These are phyloP conservation scores for Emmonsiellopsis sp. DNA, from an alignment of 2,329 filamentous ascomycete species.

Conservation along the genomic window DNA sequence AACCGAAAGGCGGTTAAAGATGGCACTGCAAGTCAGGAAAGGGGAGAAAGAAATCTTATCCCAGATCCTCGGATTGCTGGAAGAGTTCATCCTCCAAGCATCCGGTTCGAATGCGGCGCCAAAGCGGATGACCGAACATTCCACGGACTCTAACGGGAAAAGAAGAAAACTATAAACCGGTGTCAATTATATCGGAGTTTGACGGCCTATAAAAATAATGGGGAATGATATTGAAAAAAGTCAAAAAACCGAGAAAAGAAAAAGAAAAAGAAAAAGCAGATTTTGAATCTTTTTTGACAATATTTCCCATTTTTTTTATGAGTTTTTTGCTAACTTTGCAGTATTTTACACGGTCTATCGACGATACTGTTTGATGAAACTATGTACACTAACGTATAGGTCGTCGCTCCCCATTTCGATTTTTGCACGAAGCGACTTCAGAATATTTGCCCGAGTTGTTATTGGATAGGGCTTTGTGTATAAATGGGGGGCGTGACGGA, in stretches of 20 bases:
- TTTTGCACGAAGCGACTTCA: neutral
- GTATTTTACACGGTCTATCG: conserved; percentile 9
- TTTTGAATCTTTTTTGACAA: conserved; percentile 1
- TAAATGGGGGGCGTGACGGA: neutral
- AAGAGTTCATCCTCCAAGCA: conserved; percentile 14
- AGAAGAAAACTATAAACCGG: conserved; percentile 3
- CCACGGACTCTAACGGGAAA: conserved; percentile 18
- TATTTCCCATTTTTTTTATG: conserved; percentile 13
- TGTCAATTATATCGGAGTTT: neutral
- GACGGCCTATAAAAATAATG: too few species aligned
- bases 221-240: neutral
- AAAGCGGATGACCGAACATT: conserved; percentile 24
- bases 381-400: conserved; percentile 11
- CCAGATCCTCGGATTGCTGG: conserved; percentile 40
- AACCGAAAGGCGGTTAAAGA: conserved; percentile 32
- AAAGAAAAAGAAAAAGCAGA: neutral
- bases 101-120: conserved; percentile 11
- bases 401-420: conserved; percentile 3
- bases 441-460: neutral
- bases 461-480: neutral
- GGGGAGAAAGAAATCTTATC: conserved; percentile 63
- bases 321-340: conserved; percentile 10
- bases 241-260: neutral
- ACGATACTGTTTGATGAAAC: conserved; percentile 6
- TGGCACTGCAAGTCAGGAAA: conserved; percentile 59